Conservation (phyloP, 1,284 basidiomycete genomes). For the Fomes fomentarius region DNA sequence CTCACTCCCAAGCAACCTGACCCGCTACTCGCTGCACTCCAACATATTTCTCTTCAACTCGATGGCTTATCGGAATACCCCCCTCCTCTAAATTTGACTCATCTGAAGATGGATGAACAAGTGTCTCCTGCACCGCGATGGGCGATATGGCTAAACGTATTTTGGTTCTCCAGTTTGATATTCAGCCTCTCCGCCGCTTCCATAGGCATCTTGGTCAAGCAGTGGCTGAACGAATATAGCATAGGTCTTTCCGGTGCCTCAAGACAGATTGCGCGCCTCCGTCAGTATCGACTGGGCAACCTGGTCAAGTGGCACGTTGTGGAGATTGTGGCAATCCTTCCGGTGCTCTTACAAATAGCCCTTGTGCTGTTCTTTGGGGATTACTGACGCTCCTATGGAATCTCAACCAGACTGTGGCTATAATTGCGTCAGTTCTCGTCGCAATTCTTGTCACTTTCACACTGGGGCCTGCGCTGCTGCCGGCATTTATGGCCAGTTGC, state of each 20-base stretch:
- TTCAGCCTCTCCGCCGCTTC: conserved; percentile 20
- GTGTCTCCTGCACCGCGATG: not conserved
- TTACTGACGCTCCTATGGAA: not conserved
- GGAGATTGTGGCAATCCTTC: conserved; percentile 31
- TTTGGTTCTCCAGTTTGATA: conserved; percentile 21
- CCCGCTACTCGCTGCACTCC: not conserved
- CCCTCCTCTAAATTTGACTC: conserved; percentile 7
- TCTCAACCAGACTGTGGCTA: not conserved
- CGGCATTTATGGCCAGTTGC: too few relatives aligned
- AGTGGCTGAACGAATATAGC: conserved; percentile 13
- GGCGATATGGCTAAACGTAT: conserved; percentile 8
- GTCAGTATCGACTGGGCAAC: conserved; percentile 32
- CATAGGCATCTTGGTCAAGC: conserved; percentile 18
- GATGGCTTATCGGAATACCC: conserved; percentile 5
- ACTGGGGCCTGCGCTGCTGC: too few relatives aligned
- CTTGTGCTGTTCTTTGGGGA: conserved; percentile 36
- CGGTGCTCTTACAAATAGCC: conserved; percentile 33
- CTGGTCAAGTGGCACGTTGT: conserved; percentile 33
- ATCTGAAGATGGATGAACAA: not conserved
- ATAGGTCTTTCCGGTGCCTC: not conserved
- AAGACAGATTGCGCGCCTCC: conserved; percentile 9
- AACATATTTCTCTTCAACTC: conserved; percentile 17
- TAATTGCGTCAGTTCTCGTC: not conserved
- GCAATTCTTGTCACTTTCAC: conserved; percentile 7
- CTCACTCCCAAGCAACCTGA: not conserved